Base-by-base conservation (phyloP, 345 rosid genomes). In the Gossypium rotundifolium region DNA sequence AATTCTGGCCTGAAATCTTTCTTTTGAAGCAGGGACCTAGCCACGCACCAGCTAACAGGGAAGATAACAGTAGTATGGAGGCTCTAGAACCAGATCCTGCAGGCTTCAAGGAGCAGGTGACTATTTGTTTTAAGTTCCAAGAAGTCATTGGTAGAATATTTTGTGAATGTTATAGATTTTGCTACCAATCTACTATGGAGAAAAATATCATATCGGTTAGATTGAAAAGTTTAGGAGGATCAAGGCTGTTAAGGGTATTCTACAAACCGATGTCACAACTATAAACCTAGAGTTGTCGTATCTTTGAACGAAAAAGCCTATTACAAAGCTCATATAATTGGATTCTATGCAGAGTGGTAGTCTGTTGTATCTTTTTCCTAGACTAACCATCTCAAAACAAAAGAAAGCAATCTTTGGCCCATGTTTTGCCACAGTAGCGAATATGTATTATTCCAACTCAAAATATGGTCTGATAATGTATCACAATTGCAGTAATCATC, bases 31-130 rank as follows among this genome's bases (percentile, higher is more conserved):
- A 90, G 97, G 88, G 84, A 79, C 71, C 79, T 64, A 76, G 81
- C 72, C 83, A 77, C 64, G 49, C 84, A 42, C 60, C 72, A 9
- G 58, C 79, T 61, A 83, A 61, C 82, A 83, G 86, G 75, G 99
- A 95, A 40, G 98, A 89, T 59, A 80, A 70, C 70, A 78, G 76
- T 69, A 79, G 55, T 74, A 22, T 65, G 14, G 98, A 95, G 18
- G 57, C 80, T 77, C 81, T 78, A 72, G 99, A 89, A 71, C 80
- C 96, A 5, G 99, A 91, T 84, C 89, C 93, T 70, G 84, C 84
- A 69, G 99, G 89, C 77, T 91, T 95, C 63, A 87, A 79, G 27
- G 90, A 86, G 23, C 92, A 88, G 99, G 99, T 93, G 80, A 59
- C 22, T 38, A 17, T 27, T 48, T 49, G 25, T 68, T 68, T 68